Percentiles rank a stretch among this genome's conserved stretches.
These are phyloP conservation scores for Coniochaeta sp. DNA, from an alignment of 2,329 filamentous ascomycete genomes.

Conservation along the genomic window DNA sequence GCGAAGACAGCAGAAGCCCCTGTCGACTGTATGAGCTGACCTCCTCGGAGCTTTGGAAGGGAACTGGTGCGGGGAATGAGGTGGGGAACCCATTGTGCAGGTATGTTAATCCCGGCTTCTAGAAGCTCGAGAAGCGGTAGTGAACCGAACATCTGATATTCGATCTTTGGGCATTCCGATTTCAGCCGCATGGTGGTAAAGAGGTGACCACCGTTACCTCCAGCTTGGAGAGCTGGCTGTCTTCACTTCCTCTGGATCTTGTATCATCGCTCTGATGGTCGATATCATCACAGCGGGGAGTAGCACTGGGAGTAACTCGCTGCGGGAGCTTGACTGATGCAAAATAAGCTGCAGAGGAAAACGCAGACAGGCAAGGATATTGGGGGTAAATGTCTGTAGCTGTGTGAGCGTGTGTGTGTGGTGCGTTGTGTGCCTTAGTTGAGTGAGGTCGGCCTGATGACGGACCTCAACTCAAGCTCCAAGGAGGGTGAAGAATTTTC, in stretches of 20 bases:
- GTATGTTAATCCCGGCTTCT: background rate
- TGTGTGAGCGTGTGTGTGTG: conserved; percentile 9
- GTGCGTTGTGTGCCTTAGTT: background rate
- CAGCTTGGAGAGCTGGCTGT: too few species aligned
- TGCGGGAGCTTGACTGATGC: too few species aligned
- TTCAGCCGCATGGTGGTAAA: background rate
- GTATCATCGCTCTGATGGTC: too few species aligned
- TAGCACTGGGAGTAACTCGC: too few species aligned
- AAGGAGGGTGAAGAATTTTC: background rate
- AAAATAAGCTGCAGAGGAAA: too few species aligned
- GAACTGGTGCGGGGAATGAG: background rate
- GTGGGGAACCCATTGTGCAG: background rate
- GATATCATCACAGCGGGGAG: too few species aligned
- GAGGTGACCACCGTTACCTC: too few species aligned
- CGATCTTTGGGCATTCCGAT: background rate
- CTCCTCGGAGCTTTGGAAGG: background rate
- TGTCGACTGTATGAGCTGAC: background rate
- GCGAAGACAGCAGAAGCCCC: background rate
- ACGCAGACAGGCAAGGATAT: background rate
- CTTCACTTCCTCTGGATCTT: too few species aligned
- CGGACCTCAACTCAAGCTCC: background rate
- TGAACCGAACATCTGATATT: background rate
- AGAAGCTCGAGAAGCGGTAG: background rate
- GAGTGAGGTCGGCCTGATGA: background rate
- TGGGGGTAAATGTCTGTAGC: background rate